Evolutionary conservation across 2,329 filamentous ascomycete genomes (phyloP), one percentile per base, ranked within the genome.

Genomic region (Periconia sp.): DNA sequence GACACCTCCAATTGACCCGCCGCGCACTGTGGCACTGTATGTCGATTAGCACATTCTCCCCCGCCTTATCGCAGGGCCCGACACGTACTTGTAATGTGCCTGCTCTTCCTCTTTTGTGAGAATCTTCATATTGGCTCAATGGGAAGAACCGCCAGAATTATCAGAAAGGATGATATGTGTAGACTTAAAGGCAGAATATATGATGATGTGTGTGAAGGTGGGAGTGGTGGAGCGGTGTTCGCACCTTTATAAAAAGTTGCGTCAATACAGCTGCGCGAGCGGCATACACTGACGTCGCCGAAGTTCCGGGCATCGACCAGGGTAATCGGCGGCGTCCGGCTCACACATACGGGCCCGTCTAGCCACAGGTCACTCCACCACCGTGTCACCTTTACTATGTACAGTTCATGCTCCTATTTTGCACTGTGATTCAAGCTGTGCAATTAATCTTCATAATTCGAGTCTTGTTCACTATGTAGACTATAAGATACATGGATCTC

Each of bases 51-150:
- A 22, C 28, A 19, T 25, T 25, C 18, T 29, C 16, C 4, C 9
- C 11, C 15, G 2, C 3, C 5, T 8, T 10, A 6, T 25, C 1
- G 12, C 19, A 16, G 7, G 18, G 13, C 28, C 15, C 10, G 15
- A 28, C 7, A 55, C 74, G 36, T 73, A 84, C 82, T 78, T 75
- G 82, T 95, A 96, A 81, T 96, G 92, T 40, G 82, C 88, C 48
- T 79, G 71, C 75, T 96, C 92, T 76, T 96, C 89, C 82, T 96
- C 90, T 70, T 92, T 90, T 61, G 88, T 95, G 69, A 97, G 81
- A 67, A 97, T 79, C 86, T 96, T 97, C 94, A 97, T 99, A 1
- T 44, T 59, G 54, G n/a, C n/a, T n/a, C n/a, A n/a, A n/a, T n/a
- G n/a, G n/a, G n/a, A n/a, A n/a, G n/a, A n/a, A n/a, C n/a, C n/a